Percentiles rank a stretch among this genome's conserved stretches.
These are phyloP conservation scores for Fusarium staphyleae DNA, from an alignment of 2,329 filamentous ascomycete species.

Conservation along the genomic window DNA sequence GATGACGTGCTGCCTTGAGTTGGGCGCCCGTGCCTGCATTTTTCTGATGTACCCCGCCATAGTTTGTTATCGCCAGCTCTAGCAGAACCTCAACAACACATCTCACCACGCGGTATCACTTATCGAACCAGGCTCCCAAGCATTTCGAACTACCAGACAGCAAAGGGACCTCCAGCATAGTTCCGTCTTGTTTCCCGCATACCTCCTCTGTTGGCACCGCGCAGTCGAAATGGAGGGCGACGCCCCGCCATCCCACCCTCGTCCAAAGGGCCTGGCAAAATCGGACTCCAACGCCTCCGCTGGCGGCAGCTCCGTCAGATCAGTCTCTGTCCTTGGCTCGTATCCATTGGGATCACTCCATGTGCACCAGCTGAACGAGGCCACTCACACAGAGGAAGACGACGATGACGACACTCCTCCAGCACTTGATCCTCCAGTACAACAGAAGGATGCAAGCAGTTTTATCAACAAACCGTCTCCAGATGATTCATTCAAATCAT, in stretches of 20 bases:
- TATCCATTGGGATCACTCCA: conserved; percentile 54
- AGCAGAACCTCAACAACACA: conserved; percentile 12
- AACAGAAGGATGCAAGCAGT: background rate
- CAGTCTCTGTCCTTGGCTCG: conserved; percentile 49
- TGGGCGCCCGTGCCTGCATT: conserved; percentile 6
- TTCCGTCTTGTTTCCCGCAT: background rate
- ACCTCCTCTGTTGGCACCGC: background rate
- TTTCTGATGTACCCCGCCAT: conserved; percentile 22
- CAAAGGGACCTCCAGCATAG: background rate
- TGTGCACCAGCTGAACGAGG: conserved; percentile 44
- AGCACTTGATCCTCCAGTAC: conserved; percentile 40
- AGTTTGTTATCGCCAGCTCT: background rate
- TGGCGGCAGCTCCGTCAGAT: conserved; percentile 43
- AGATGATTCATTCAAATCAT: conserved; percentile 5
- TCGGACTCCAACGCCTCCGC: conserved; percentile 45
- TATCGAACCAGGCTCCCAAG: background rate
- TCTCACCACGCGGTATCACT: background rate
- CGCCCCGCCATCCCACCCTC: conserved; percentile 22
- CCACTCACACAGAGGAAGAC: conserved; percentile 23
- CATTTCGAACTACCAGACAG: background rate
- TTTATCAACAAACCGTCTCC: conserved; percentile 1
- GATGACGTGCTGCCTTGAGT: conserved; percentile 19
- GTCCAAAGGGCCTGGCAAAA: conserved; percentile 44
- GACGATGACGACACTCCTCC: conserved; percentile 42
- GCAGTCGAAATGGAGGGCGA: conserved; percentile 37